Percentiles rank a stretch among this genome's conserved stretches.
Evolutionary conservation across 805 yeast species (phyloP).

Genomic region (Cyberlindnera americana): DNA sequence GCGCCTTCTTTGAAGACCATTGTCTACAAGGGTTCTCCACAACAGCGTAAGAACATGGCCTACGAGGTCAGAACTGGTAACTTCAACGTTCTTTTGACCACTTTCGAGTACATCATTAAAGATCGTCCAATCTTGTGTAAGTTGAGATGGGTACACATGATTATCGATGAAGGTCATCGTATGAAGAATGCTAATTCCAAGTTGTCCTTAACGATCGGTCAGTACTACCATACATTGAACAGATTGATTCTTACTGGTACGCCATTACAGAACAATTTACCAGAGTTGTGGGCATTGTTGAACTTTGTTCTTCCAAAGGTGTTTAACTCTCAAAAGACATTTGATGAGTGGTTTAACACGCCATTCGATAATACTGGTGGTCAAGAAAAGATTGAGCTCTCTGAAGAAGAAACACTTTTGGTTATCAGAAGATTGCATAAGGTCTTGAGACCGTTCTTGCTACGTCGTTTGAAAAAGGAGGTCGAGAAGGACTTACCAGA

Average conservation of each 20-base stretch:
- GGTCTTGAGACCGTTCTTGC: conserved; percentile 78
- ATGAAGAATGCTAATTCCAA: conserved; percentile 80
- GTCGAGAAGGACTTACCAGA: conserved; percentile 85
- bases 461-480: conserved; percentile 81
- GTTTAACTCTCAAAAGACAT: conserved; percentile 80
- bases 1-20: conserved; percentile 71
- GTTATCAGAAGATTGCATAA: conserved; percentile 82
- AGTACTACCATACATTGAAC: conserved; percentile 69
- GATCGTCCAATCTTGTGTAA: conserved; percentile 69
- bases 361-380: conserved; percentile 84
- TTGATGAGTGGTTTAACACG: conserved; percentile 88
- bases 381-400: conserved; percentile 74
- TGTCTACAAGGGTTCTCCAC: conserved; percentile 74
- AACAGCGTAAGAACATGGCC: conserved; percentile 62
- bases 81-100: conserved; percentile 73
- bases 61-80: conserved; percentile 61
- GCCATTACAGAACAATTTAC: conserved; percentile 79
- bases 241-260: conserved; percentile 85
- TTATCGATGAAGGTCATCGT: conserved; percentile 88
- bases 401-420: conserved; percentile 82
- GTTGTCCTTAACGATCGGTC: conserved; percentile 65
- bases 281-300: conserved; percentile 81
- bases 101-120: conserved; percentile 77
- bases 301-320: conserved; percentile 81
- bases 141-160: conserved; percentile 80